Percentiles rank a stretch among this genome's conserved stretches.
phyloP scores from a whole-genome alignment of 2,329 filamentous ascomycete species.

The Trichoderma asperellum region DNA sequence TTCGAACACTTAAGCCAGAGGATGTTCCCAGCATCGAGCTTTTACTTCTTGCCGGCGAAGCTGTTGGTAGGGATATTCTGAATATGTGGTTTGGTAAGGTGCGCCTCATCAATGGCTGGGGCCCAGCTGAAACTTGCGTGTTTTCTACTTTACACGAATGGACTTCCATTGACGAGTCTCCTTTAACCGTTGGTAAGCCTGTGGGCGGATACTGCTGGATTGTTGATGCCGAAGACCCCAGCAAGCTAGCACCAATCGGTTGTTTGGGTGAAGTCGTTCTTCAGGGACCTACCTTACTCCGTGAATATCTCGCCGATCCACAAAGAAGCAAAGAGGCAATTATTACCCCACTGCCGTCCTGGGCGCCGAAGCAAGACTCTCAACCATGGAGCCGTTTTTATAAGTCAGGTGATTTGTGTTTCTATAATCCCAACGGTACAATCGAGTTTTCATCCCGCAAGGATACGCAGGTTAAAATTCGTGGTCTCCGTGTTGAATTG shows the following conservation, averaged over 20 bases:
- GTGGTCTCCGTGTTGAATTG: slow-evolving; percentile 62
- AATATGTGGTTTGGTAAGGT: slow-evolving; percentile 25
- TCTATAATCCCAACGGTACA: slow-evolving; percentile 46
- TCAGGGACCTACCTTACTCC: slow-evolving; percentile 17
- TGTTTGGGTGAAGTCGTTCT: slow-evolving; percentile 26
- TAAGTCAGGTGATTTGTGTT: slow-evolving; percentile 54
- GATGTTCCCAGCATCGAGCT: slow-evolving; percentile 49
- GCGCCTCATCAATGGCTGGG: slow-evolving; percentile 27
- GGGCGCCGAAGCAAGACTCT: slow-evolving; percentile 2
- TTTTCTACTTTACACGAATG: slow-evolving; percentile 25
- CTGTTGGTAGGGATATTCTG: slow-evolving; percentile 22
- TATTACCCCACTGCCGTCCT: neutral
- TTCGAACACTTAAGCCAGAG: slow-evolving; percentile 44
- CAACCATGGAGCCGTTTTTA: slow-evolving; percentile 39
- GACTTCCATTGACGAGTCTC: neutral
- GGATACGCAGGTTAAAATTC: slow-evolving; percentile 61
- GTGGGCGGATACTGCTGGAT: slow-evolving; percentile 23
- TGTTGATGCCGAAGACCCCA: neutral
- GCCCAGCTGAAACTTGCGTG: slow-evolving; percentile 27
- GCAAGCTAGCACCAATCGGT: slow-evolving; percentile 19
- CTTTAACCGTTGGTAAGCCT: slow-evolving; percentile 10
- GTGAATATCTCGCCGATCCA: slow-evolving; percentile 25
- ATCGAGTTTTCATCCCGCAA: slow-evolving; percentile 55
- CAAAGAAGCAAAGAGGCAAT: slow-evolving; percentile 13
- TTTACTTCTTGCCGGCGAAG: slow-evolving; percentile 44